A percentile compares a stretch with the other conserved stretches of the same genome.
Conservation (phyloP, 2,329 filamentous ascomycete species). For the Fusarium udum region DNA sequence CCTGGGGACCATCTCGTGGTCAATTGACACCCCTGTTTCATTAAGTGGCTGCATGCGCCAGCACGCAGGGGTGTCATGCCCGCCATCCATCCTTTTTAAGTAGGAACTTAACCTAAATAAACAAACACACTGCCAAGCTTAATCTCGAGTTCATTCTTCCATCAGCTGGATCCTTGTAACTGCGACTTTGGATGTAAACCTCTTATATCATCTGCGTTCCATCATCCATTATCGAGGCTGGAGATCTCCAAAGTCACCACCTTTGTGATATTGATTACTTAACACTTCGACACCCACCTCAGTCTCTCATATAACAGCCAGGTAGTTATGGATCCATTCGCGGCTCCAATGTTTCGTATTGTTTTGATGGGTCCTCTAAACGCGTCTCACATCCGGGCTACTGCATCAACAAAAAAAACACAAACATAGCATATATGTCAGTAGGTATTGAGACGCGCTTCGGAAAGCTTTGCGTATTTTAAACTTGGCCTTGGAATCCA, state of each 20-base stretch:
- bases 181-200: conserved; percentile 24
- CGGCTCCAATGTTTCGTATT: conserved; percentile 23
- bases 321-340: conserved; percentile 17
- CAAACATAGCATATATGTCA: conserved; percentile 23
- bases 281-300: not conserved
- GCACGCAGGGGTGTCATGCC: conserved; percentile 44
- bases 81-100: conserved; percentile 43
- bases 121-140: conserved; percentile 39
- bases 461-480: not conserved
- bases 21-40: conserved; percentile 42
- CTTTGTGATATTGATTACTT: not conserved
- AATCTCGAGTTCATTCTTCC: conserved; percentile 39
- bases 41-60: conserved; percentile 46
- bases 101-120: conserved; percentile 28
- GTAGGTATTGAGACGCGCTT: conserved; percentile 6
- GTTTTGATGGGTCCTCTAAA: conserved; percentile 32
- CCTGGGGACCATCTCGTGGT: conserved; percentile 37
- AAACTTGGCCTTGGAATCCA: not conserved
- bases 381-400: conserved; percentile 29
- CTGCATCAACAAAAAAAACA: conserved; percentile 35
- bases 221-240: conserved; percentile 20
- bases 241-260: not conserved
- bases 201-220: conserved; percentile 30
- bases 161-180: conserved; percentile 25
- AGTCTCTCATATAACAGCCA: conserved; percentile 8